Conservation (phyloP, 805 yeast genomes). For the Nakazawaea ishiwadae region DNA sequence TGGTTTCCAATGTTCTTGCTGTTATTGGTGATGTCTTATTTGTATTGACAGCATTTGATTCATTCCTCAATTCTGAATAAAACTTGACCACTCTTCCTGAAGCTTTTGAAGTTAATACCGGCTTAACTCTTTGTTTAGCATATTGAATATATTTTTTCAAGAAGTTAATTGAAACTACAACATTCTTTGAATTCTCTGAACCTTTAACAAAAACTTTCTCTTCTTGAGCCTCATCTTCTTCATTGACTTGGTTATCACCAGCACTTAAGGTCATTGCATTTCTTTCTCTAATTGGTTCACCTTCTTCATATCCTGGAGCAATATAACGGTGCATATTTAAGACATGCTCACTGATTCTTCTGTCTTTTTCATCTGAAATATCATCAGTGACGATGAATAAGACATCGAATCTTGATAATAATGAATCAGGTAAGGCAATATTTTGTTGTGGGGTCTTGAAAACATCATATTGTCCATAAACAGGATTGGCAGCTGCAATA, state of each 20-base stretch:
- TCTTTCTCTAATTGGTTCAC: slow-evolving; percentile 87
- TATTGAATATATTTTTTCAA: slow-evolving; percentile 90
- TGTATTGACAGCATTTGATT: slow-evolving; percentile 54
- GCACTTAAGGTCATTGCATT: slow-evolving; percentile 70
- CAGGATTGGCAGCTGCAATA: slow-evolving; percentile 97
- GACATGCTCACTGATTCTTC: slow-evolving; percentile 90
- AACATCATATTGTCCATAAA: slow-evolving; percentile 93
- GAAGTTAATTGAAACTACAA: slow-evolving; percentile 73
- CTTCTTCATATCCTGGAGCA: slow-evolving; percentile 85
- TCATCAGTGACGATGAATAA: slow-evolving; percentile 95
- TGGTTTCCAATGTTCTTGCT: slow-evolving; percentile 95
- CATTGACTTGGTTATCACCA: slow-evolving; percentile 53
- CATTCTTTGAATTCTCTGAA: slow-evolving; percentile 41
- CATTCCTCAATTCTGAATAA: slow-evolving; percentile 80
- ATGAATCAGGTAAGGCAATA: slow-evolving; percentile 94
- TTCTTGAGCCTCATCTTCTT: slow-evolving; percentile 39
- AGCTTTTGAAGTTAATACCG: slow-evolving; percentile 73
- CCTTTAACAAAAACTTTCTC: slow-evolving; percentile 72
- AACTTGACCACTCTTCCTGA: slow-evolving; percentile 74
- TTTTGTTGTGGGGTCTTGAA: slow-evolving; percentile 95
- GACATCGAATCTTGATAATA: slow-evolving; percentile 93
- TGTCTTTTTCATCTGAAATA: slow-evolving; percentile 76
- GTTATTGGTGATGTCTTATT: slow-evolving; percentile 90
- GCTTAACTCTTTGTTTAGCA: slow-evolving; percentile 83
- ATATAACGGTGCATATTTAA: slow-evolving; percentile 87